Conservation (phyloP, 2,329 filamentous ascomycete species). For the Stemphylium beticola region DNA sequence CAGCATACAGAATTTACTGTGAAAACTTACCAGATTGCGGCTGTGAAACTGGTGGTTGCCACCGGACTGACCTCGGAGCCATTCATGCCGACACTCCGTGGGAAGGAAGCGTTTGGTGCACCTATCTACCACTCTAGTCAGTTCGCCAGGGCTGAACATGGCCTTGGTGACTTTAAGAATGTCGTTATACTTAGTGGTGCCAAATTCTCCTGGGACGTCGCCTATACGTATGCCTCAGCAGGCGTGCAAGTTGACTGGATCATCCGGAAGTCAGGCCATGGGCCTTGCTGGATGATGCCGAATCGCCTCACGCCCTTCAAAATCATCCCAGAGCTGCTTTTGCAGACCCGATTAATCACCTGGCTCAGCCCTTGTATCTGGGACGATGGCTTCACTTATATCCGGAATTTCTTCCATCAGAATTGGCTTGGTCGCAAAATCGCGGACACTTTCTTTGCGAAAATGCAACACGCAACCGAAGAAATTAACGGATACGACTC, state of each 20-base stretch:
- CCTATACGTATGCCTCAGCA: conserved; percentile 59
- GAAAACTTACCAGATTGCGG: conserved; percentile 21
- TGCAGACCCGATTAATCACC: conserved; percentile 69
- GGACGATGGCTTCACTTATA: conserved; percentile 67
- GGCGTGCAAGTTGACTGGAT: conserved; percentile 65
- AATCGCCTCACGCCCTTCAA: conserved; percentile 70
- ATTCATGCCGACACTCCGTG: conserved; percentile 59
- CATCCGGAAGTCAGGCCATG: conserved; percentile 62
- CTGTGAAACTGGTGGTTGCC: conserved; percentile 63
- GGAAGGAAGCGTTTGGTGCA: conserved; percentile 58
- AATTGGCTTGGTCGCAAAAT: conserved; percentile 63
- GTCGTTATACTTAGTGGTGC: conserved; percentile 63
- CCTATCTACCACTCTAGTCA: conserved; percentile 65
- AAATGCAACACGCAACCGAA: conserved; percentile 61
- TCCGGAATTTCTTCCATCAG: conserved; percentile 63
- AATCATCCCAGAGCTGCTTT: conserved; percentile 69
- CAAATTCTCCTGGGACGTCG: conserved; percentile 70
- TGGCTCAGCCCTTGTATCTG: conserved; percentile 79
- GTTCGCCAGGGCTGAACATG: conserved; percentile 53
- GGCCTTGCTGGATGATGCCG: conserved; percentile 65
- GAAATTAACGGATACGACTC: conserved; percentile 54
- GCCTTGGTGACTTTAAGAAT: conserved; percentile 42
- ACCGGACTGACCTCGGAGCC: conserved; percentile 68
- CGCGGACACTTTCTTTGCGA: conserved; percentile 61
- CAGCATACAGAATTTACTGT: not conserved